A percentile compares a stretch with the other conserved stretches of the same genome.
Evolutionary conservation across 306 rosid genomes (phyloP).

Genomic region (Cajanus cajan): DNA sequence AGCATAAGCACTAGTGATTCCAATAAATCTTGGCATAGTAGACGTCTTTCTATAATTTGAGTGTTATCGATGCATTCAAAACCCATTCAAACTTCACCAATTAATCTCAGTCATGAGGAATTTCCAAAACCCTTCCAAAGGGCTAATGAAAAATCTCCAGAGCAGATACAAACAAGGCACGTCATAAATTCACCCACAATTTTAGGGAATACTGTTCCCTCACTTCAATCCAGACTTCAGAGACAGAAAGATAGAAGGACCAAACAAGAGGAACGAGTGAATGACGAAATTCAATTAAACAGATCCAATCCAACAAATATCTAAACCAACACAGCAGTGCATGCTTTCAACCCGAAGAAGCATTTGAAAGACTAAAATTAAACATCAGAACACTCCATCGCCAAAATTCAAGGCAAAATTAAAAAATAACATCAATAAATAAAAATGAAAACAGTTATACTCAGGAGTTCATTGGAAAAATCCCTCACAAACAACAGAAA

Average conservation of each 20-base stretch:
- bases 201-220: constrained; percentile 10
- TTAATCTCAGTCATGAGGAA: neutral
- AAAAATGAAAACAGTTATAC: constrained; percentile 11
- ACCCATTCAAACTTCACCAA: constrained; percentile 4
- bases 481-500: constrained; percentile 35
- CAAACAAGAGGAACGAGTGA: constrained; percentile 18
- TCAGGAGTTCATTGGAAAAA: constrained; percentile 38
- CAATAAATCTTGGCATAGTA: neutral
- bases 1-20: constrained; percentile 12
- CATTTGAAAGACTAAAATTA: constrained; percentile 37
- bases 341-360: constrained; percentile 23
- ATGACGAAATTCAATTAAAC: constrained; percentile 30
- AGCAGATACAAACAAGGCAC: constrained; percentile 12
- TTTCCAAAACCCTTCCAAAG: constrained; percentile 11
- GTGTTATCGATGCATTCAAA: neutral
- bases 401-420: constrained; percentile 14
- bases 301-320: constrained; percentile 54
- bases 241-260: constrained; percentile 27
- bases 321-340: constrained; percentile 9
- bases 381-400: constrained; percentile 25
- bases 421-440: neutral
- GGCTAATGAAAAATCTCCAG: neutral
- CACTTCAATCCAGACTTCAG: constrained; percentile 26
- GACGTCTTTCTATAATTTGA: neutral
- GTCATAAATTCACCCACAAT: constrained; percentile 26